These are phyloP conservation scores for Colletotrichum sp. DNA, from an alignment of 2,329 filamentous ascomycete species.

Conservation along the genomic window DNA sequence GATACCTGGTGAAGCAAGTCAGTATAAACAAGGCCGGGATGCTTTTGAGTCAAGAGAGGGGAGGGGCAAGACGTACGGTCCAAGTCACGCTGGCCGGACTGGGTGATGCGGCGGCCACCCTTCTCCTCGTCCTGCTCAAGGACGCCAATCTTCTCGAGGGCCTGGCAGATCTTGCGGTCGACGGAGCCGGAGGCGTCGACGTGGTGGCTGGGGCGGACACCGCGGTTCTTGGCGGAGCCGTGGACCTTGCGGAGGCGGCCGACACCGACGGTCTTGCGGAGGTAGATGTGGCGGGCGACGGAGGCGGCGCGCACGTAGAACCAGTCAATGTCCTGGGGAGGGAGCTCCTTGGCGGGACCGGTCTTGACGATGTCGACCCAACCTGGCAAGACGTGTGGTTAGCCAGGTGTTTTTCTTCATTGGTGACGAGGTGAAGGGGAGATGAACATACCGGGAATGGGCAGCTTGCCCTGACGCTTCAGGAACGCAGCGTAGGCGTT, in stretches of 20 bases:
- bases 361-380: slow-evolving; percentile 99
- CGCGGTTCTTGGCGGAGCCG: slow-evolving; percentile 97
- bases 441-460: slow-evolving; percentile 76
- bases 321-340: slow-evolving; percentile 98
- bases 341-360: slow-evolving; percentile 93
- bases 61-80: slow-evolving; percentile 65
- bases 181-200: slow-evolving; percentile 94
- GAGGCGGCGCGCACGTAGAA: slow-evolving; percentile 90
- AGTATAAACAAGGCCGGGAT: not conserved
- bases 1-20: slow-evolving; percentile 55
- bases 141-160: slow-evolving; percentile 99
- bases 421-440: not conserved
- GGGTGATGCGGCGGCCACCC: slow-evolving; percentile 97
- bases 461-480: slow-evolving; percentile 93
- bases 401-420: not conserved
- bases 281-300: slow-evolving; percentile 97
- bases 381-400: slow-evolving; percentile 56
- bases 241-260: slow-evolving; percentile 97
- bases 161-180: slow-evolving; percentile 97
- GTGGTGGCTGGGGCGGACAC: slow-evolving; percentile 89
- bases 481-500: slow-evolving; percentile 84
- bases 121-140: slow-evolving; percentile 98
- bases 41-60: too few species aligned
- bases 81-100: slow-evolving; percentile 98
- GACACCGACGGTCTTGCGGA: slow-evolving; percentile 99